Evolutionary conservation across 2,329 filamentous ascomycete genomes (phyloP).

Genomic region (Aspergillus pseudoglaucus): DNA sequence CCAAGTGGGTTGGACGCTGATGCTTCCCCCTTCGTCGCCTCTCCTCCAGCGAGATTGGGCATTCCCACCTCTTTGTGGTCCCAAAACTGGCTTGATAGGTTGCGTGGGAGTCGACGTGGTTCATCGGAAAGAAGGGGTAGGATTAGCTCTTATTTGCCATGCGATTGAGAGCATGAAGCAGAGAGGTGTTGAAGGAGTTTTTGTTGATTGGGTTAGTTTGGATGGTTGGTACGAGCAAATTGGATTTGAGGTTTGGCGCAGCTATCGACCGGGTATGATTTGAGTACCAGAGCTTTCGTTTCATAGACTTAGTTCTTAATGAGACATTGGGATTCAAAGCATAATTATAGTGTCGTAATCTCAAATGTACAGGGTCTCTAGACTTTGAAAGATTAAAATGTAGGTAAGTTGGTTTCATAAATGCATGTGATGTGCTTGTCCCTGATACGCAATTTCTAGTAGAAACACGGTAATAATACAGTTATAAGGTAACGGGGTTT

Average conservation of each 20-base stretch:
- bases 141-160: conserved; percentile 37
- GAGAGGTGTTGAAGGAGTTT: conserved; percentile 36
- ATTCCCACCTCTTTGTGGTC: conserved; percentile 34
- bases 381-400: too few species aligned
- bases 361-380: too few species aligned
- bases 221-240: conserved; percentile 42
- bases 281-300: not conserved
- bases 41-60: conserved; percentile 32
- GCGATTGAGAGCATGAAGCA: conserved; percentile 40
- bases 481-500: too few species aligned
- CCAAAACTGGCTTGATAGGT: conserved; percentile 40
- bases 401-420: too few species aligned
- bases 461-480: too few species aligned
- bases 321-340: not conserved
- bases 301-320: not conserved
- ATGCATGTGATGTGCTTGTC: too few species aligned
- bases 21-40: conserved; percentile 30
- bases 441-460: too few species aligned
- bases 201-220: conserved; percentile 40
- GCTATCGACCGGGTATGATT: conserved; percentile 32
- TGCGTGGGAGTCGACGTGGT: conserved; percentile 39
- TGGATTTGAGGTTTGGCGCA: conserved; percentile 35
- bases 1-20: conserved; percentile 43
- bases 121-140: conserved; percentile 34
- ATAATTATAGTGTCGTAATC: too few species aligned